Evolutionary conservation across 352 stramenopile genomes (phyloP).

Genomic region (Phytophthora cryptogea): DNA sequence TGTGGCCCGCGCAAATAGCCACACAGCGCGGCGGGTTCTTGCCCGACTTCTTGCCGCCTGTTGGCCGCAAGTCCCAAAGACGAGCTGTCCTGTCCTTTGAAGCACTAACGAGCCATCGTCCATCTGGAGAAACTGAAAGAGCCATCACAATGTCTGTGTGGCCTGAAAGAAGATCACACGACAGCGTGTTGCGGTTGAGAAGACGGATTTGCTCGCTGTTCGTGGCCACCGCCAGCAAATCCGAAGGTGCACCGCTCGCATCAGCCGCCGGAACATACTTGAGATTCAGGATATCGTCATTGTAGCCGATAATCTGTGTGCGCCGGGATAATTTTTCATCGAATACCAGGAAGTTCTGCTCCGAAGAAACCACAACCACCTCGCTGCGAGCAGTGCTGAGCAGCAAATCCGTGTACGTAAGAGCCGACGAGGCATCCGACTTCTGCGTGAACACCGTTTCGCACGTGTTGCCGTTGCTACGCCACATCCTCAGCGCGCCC

Average conservation of each 20-base stretch:
- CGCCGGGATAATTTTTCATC: constrained; percentile 67
- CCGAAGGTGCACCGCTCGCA: constrained; percentile 45
- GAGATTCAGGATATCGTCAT: constrained; percentile 98
- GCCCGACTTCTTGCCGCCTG: constrained; percentile 34
- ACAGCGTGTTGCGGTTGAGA: constrained; percentile 92
- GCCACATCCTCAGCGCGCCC: constrained; percentile 86
- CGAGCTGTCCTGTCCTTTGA: constrained; percentile 95
- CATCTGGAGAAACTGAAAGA: constrained; percentile 90
- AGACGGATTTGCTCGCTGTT: constrained; percentile 97
- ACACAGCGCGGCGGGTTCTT: constrained; percentile 71
- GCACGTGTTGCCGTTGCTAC: constrained; percentile 39
- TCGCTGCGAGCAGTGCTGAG: constrained; percentile 59
- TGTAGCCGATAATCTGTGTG: constrained; percentile 91
- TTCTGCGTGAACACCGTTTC: constrained; percentile 53
- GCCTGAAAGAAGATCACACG: constrained; percentile 95
- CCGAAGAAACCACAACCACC: constrained; percentile 75
- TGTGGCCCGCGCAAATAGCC: constrained; percentile 92
- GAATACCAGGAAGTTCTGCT: constrained; percentile 90
- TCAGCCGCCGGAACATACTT: constrained; percentile 91
- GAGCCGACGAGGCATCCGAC: constrained; percentile 35
- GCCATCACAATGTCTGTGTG: constrained; percentile 98
- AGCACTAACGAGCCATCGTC: constrained; percentile 91
- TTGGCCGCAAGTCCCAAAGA: constrained; percentile 86
- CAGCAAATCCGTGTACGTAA: constrained; percentile 63
- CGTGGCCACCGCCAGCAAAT: constrained; percentile 93